Conservation (phyloP, 441 rosid genomes). For the Erysimum cheiri region DNA sequence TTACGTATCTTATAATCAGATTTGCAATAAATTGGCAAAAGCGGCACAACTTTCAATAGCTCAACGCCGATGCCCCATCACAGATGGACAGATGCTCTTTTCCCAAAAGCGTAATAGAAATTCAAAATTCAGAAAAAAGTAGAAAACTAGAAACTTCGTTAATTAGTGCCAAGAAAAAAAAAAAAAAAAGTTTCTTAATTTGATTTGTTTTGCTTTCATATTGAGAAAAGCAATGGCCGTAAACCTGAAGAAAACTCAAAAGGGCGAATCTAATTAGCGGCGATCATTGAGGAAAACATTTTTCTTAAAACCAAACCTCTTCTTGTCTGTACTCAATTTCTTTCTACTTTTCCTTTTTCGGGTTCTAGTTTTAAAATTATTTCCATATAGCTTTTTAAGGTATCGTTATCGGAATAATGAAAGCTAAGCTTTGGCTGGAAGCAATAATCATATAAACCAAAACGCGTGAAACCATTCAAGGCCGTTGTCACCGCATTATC, state of each 20-base stretch:
- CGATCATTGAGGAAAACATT: constrained; percentile 33
- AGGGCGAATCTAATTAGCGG: constrained; percentile 26
- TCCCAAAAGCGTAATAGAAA: background rate
- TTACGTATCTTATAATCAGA: constrained; percentile 21
- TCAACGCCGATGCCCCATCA: constrained; percentile 14
- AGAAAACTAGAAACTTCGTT: constrained; percentile 15
- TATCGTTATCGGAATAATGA: constrained; percentile 42
- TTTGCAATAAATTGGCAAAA: constrained; percentile 33
- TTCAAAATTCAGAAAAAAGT: background rate
- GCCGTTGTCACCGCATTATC: constrained; percentile 35
- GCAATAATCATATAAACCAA: constrained; percentile 50
- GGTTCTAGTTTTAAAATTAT: background rate
- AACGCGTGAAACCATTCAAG: constrained; percentile 60
- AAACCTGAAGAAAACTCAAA: constrained; percentile 30
- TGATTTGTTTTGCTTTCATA: background rate
- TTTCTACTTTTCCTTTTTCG: background rate
- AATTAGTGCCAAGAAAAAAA: background rate
- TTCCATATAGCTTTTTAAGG: constrained; percentile 19
- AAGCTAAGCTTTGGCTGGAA: constrained; percentile 48
- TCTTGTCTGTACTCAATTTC: constrained; percentile 24
- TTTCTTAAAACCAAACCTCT: background rate
- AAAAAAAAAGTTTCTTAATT: background rate
- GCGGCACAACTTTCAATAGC: constrained; percentile 36
- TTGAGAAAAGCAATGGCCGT: background rate
- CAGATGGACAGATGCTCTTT: background rate